A percentile compares a stretch with the other conserved stretches of the same genome.
phyloP scores from a whole-genome alignment of 495 filamentous ascomycete species.

The Evansstolkia leycettana region DNA sequence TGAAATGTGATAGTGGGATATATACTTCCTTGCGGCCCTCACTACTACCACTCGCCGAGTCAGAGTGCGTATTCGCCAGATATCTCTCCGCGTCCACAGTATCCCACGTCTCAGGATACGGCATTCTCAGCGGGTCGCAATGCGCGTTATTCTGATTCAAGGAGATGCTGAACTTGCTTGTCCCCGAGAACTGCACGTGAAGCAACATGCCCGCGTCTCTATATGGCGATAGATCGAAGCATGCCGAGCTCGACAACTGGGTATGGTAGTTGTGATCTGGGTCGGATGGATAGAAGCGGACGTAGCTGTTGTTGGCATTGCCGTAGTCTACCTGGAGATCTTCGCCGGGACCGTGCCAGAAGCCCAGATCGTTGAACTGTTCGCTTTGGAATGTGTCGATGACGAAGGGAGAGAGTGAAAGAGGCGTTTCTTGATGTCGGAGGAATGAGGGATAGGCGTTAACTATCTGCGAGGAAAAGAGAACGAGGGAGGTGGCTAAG shows the following conservation, averaged over 20 bases:
- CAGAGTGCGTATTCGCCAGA: background rate
- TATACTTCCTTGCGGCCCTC: constrained; percentile 50
- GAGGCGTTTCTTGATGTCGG: too few species aligned
- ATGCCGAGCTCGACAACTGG: constrained; percentile 41
- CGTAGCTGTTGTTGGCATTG: constrained; percentile 18
- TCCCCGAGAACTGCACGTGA: constrained; percentile 60
- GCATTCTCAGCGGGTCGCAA: constrained; percentile 46
- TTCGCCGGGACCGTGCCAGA: constrained; percentile 63
- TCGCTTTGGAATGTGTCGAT: constrained; percentile 52
- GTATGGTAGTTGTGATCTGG: constrained; percentile 60
- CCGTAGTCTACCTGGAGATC: constrained; percentile 39
- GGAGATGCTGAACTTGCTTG: constrained; percentile 53
- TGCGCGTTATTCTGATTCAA: constrained; percentile 59
- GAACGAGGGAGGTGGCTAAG: constrained; percentile 1
- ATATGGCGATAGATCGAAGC: constrained; percentile 48
- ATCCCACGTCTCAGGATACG: constrained; percentile 65
- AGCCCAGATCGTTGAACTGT: constrained; percentile 48
- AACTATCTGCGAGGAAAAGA: background rate
- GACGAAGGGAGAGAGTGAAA: constrained; percentile 25
- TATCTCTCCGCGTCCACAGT: constrained; percentile 60
- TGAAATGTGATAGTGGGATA: constrained; percentile 64
- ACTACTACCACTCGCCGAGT: background rate
- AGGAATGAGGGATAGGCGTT: background rate
- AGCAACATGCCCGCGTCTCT: constrained; percentile 39
- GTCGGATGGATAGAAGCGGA: constrained; percentile 52